A percentile compares a stretch with the other conserved stretches of the same genome.
These are phyloP conservation scores for Phlebiopsis flavidoalba DNA, from an alignment of 768 basidiomycete species.

Conservation along the genomic window DNA sequence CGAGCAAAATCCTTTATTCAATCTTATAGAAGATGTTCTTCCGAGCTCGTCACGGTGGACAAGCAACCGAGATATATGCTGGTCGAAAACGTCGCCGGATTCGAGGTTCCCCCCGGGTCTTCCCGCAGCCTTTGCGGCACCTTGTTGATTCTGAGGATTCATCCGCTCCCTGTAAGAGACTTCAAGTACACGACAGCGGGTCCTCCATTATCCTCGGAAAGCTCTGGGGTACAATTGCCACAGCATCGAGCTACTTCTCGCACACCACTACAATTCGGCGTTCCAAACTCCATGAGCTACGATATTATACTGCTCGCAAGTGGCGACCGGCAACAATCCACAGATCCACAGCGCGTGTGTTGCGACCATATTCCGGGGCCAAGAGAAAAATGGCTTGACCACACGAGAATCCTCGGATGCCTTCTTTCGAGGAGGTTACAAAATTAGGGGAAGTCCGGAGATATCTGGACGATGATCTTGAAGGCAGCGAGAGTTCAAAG, in stretches of 20 bases:
- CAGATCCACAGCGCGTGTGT: slow-evolving; percentile 30
- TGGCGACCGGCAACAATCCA: slow-evolving; percentile 36
- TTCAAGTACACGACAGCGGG: slow-evolving; percentile 54
- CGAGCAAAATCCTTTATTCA: slow-evolving; percentile 72
- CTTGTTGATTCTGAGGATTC: slow-evolving; percentile 4
- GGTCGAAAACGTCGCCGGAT: slow-evolving; percentile 80
- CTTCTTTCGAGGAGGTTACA: background rate
- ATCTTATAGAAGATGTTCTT: slow-evolving; percentile 58
- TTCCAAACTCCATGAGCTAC: slow-evolving; percentile 78
- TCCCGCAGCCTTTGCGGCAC: background rate
- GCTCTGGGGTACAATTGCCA: slow-evolving; percentile 54
- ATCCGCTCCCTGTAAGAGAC: slow-evolving; percentile 46
- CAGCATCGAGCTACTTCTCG: slow-evolving; percentile 58
- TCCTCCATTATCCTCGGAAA: slow-evolving; percentile 47
- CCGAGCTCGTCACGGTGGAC: slow-evolving; percentile 40
- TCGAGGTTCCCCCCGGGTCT: slow-evolving; percentile 62
- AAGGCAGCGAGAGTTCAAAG: slow-evolving; percentile 1
- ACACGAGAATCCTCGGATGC: slow-evolving; percentile 22
- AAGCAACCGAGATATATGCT: slow-evolving; percentile 56
- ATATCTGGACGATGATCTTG: slow-evolving; percentile 35
- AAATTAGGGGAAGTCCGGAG: slow-evolving; percentile 23
- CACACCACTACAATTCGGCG: slow-evolving; percentile 75
- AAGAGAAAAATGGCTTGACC: slow-evolving; percentile 39
- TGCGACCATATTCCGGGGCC: slow-evolving; percentile 50
- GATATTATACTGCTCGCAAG: slow-evolving; percentile 76